Base-by-base conservation (phyloP, 202 grass and related monocot genomes). In the Zizania palustris region DNA sequence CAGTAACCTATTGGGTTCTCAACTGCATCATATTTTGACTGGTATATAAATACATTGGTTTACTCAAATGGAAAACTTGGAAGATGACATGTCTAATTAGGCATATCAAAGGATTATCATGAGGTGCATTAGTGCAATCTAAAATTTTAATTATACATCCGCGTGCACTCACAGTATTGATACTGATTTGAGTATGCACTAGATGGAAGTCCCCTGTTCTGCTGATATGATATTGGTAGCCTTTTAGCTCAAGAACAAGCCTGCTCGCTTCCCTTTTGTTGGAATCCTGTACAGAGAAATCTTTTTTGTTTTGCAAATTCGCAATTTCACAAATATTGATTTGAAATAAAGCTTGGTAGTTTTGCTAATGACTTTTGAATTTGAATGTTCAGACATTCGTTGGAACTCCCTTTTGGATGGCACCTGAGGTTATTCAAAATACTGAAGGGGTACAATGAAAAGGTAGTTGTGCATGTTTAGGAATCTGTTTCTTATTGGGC, bases 361-460 rank as follows among this genome's bases (percentile, higher is more conserved):
- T 28, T 51, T 82, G 56, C 43, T 90, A 62, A 81, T 80, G 63
- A 45, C 16, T 89, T 40, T 83, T 73, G 63, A 43, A 28, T 83
- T 88, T 46, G 5, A 63, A 69, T 92, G 9, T 85, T 56, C 75
- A 99, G 96, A 99, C 96, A 80, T 99, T 99, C 35, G 96, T 99
- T 65, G 96, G 96, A 85, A 99, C 96, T 61, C 96, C 96, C 49
- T 99, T 99, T 89, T 99, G 96, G 96, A 99, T 99, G 96, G 96
- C 96, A 69, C 96, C 96, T 44, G 96, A 99, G 87, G 96, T 99
- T 80, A 99, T 99, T 90, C 96, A 99, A 82, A 99, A 99, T 82
- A 83, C 96, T 67, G 96, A 99, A 35, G 96, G n/a, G 96, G 78
- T 99, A 99, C 71, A 99, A 99, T 72, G 96, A 99, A 73, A 99